phyloP scores from a whole-genome alignment of 306 rosid genomes.

The Prunus salicina region DNA sequence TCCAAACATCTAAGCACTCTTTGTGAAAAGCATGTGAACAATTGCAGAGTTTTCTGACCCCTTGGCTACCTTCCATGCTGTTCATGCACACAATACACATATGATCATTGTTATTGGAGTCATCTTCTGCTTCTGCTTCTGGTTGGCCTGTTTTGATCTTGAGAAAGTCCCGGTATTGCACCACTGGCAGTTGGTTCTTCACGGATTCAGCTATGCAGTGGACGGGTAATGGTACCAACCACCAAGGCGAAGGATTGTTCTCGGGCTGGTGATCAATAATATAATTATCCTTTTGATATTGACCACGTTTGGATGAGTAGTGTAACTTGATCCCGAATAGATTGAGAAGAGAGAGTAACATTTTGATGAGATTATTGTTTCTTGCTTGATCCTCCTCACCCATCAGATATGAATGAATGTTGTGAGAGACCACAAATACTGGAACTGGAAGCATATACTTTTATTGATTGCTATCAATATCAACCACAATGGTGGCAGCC shows the following conservation, averaged over 20 bases:
- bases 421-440: no score
- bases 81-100: constrained; percentile 30
- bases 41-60: constrained; percentile 22
- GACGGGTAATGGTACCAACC: not conserved
- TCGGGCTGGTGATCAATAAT: no score
- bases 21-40: constrained; percentile 29
- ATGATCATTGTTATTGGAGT: not conserved
- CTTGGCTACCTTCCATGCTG: not conserved
- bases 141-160: no score
- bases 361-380: not conserved
- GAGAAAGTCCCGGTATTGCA: no score
- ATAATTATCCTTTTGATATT: not conserved
- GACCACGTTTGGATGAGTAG: not conserved
- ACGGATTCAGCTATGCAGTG: not conserved
- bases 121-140: not conserved
- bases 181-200: no score
- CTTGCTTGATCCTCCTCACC: not conserved
- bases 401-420: not conserved
- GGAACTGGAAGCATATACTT: no score
- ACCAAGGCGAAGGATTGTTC: not conserved
- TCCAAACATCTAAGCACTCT: constrained; percentile 35
- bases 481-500: no score
- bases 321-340: not conserved
- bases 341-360: not conserved
- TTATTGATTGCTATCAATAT: no score